phyloP scores from a whole-genome alignment of 164 flowering plant genomes.

The Pachysandra terminalis region DNA sequence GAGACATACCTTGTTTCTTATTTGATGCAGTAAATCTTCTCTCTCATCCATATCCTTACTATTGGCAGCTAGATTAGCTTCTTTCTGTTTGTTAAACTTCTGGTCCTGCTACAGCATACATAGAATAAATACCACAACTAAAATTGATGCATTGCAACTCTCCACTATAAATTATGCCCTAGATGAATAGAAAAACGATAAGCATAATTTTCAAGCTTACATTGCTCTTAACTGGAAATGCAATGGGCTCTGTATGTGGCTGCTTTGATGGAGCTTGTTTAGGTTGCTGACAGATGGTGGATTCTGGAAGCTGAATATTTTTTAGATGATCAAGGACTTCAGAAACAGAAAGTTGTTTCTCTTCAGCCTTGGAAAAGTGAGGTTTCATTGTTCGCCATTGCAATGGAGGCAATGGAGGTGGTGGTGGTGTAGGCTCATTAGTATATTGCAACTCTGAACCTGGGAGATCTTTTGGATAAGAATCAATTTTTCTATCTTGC shows the following conservation, averaged over 20 bases:
- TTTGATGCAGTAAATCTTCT: constrained; percentile 70
- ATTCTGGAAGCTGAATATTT: constrained; percentile 19
- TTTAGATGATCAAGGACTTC: constrained; percentile 21
- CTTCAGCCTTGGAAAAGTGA: constrained; percentile 20
- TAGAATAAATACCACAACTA: constrained; percentile 2
- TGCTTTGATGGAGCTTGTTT: constrained; percentile 30
- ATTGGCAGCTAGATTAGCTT: constrained; percentile 27
- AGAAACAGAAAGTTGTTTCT: constrained; percentile 21
- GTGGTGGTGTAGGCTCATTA: constrained; percentile 35
- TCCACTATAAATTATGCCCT: not conserved
- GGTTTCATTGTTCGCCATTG: constrained; percentile 47
- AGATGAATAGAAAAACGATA: not conserved
- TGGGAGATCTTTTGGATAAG: constrained; percentile 12
- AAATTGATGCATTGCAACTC: not conserved
- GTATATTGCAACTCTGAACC: constrained; percentile 11
- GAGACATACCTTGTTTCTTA: constrained; percentile 65
- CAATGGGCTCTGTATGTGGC: constrained; percentile 20
- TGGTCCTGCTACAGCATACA: constrained; percentile 28
- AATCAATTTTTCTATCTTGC: constrained; percentile 19
- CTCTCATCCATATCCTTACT: constrained; percentile 40
- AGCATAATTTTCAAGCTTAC: constrained; percentile 19
- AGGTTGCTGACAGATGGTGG: constrained; percentile 22
- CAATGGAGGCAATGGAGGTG: constrained; percentile 70
- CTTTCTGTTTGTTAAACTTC: constrained; percentile 25
- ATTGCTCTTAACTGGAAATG: constrained; percentile 31